These are phyloP conservation scores for Hura crepitans DNA, from an alignment of 441 rosid species.

Conservation along the genomic window DNA sequence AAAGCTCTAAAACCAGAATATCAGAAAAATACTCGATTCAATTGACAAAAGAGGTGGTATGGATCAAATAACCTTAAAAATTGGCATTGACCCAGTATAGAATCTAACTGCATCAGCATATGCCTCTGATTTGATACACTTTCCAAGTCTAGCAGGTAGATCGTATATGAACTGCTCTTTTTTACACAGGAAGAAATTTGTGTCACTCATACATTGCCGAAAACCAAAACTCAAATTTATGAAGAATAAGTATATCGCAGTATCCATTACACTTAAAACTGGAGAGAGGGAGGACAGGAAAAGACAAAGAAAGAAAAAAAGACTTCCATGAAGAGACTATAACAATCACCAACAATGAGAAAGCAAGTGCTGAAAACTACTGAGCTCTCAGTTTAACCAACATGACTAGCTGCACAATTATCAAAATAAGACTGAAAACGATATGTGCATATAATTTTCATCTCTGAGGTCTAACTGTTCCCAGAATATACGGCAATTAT, in stretches of 20 bases:
- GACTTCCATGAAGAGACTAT: not conserved
- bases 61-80: slow-evolving; percentile 59
- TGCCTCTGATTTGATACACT: slow-evolving; percentile 81
- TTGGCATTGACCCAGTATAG: slow-evolving; percentile 95
- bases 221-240: slow-evolving; percentile 18
- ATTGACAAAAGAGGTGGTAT: slow-evolving; percentile 5
- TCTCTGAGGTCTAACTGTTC: not conserved
- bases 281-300: not conserved
- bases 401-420: slow-evolving; percentile 1
- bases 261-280: not conserved
- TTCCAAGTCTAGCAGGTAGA: slow-evolving; percentile 92
- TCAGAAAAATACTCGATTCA: slow-evolving; percentile 8
- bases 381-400: slow-evolving; percentile 11
- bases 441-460: not conserved
- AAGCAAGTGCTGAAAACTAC: not conserved
- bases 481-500: not conserved
- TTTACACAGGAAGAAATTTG: slow-evolving; percentile 41
- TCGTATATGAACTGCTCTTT: slow-evolving; percentile 97
- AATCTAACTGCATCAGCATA: slow-evolving; percentile 96
- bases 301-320: not conserved
- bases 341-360: not conserved
- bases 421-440: not conserved
- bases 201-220: slow-evolving; percentile 33
- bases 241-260: slow-evolving; percentile 1
- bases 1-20: slow-evolving; percentile 5